These are phyloP conservation scores for Blepharisma undulans DNA, from an alignment of 169 alveolate species.

Conservation along the genomic window DNA sequence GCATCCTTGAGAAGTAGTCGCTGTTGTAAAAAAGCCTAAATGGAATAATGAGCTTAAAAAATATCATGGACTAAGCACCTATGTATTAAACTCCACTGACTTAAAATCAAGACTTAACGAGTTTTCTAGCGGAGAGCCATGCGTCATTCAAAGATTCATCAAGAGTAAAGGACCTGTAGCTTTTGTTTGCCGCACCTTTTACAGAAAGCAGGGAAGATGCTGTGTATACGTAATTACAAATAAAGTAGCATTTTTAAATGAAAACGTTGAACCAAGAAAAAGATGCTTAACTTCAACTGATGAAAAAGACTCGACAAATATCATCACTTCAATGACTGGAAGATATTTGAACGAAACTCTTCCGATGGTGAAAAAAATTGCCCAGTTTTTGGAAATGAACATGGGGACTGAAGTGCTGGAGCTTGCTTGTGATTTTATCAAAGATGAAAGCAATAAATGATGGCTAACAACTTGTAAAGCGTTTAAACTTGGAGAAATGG, in stretches of 20 bases:
- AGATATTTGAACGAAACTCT: conserved; percentile 66
- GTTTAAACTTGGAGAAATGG: conserved; percentile 50
- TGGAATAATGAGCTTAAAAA: conserved; percentile 41
- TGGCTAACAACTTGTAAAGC: conserved; percentile 75
- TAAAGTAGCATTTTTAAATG: conserved; percentile 44
- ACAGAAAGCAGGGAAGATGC: conserved; percentile 63
- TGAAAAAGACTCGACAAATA: conserved; percentile 53
- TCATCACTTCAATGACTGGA: conserved; percentile 63
- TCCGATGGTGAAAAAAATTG: conserved; percentile 52
- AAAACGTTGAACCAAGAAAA: conserved; percentile 51
- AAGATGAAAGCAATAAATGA: conserved; percentile 75
- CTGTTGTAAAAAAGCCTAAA: conserved; percentile 62
- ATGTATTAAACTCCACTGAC: conserved; percentile 63
- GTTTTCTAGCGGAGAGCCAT: conserved; percentile 43
- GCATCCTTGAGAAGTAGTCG: conserved; percentile 60
- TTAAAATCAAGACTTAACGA: conserved; percentile 55
- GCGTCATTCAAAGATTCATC: conserved; percentile 67
- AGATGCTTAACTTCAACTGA: conserved; percentile 54
- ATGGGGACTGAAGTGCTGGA: conserved; percentile 61
- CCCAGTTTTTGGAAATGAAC: conserved; percentile 57
- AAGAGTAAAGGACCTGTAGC: conserved; percentile 74
- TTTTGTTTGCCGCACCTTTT: conserved; percentile 67
- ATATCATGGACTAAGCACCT: conserved; percentile 50
- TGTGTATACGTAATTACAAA: conserved; percentile 69
- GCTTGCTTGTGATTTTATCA: conserved; percentile 70